Evolutionary conservation across 805 yeast genomes (phyloP), one percentile per base, ranked within the genome.

Genomic region (Teunomyces gatunensis): DNA sequence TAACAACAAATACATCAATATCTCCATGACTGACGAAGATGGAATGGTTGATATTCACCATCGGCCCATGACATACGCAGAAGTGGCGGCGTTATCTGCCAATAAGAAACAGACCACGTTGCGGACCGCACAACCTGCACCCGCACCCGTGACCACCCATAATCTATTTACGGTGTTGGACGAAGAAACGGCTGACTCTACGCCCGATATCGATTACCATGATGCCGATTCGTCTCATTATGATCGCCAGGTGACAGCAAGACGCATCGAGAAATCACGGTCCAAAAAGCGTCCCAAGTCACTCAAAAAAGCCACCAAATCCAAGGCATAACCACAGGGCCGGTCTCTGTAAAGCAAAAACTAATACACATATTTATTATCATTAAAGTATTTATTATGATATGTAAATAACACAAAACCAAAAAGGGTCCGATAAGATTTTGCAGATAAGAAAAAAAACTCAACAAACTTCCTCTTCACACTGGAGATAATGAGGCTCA

Each of bases 11-110:
- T 47, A 65, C 49, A 50, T 68, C 50, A 60, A 63, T 40, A 61
- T 72, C 20, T 62, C 73, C 9, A 69, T 72, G 75, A 59, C 58
- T 29, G 65, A 63, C 25, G 46, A 39, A n/a, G 60, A 59, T 12
- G 67, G 58, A 39, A 62, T 71, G 45, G 66, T 73, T 18, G 74
- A 69, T 37, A 69, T 73, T 46, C 61, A 63, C 44, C 58, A 53
- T 52, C 63, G 63, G 39, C 63, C 64, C 45, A 60, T 73, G 50
- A 63, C 72, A n/a, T 73, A 72, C 48, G 78, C 78, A n/a, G 77
- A 73, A 53, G 78, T 63, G 25, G 75, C 77, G 4, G 55, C 62
- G 17, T 23, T 37, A 6, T 37, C 40, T n/a, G 40, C 29, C 28
- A 20, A 23, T 29, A 37, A 23, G 28, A 37, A 37, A 15, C 40